phyloP scores from a whole-genome alignment of 208 protist species.

The Herpetomonas muscarum region DNA sequence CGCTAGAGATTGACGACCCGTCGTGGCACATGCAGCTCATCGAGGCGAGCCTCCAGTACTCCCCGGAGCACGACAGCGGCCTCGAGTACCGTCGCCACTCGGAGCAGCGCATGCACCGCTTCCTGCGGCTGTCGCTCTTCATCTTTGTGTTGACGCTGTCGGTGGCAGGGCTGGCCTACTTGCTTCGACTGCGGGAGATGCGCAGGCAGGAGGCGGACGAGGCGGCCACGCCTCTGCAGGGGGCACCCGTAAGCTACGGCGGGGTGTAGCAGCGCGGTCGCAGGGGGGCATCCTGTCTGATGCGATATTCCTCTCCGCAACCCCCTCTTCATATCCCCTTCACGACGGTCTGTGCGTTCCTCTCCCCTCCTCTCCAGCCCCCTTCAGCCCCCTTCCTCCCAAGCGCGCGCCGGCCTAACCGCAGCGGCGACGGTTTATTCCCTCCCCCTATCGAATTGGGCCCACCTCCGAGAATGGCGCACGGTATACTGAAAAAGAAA shows the following conservation, averaged over 20 bases:
- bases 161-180: slow-evolving; percentile 11
- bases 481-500: no score
- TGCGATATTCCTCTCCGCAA: no score
- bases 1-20: slow-evolving; percentile 77
- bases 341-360: no score
- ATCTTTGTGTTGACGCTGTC: slow-evolving; percentile 19
- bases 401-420: no score
- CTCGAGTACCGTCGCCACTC: slow-evolving; percentile 5
- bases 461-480: no score
- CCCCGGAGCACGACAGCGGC: slow-evolving; percentile 4
- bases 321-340: no score
- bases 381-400: no score
- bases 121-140: slow-evolving; percentile 23
- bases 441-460: no score
- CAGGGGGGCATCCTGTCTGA: no score
- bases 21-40: slow-evolving; percentile 72
- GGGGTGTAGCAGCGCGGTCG: no score
- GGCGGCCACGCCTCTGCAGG: neutral
- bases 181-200: slow-evolving; percentile 19
- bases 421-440: no score
- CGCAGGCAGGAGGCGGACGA: slow-evolving; percentile 24
- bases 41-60: slow-evolving; percentile 43
- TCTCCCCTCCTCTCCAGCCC: no score
- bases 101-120: slow-evolving; percentile 7
- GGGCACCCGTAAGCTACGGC: neutral